A percentile compares a stretch with the other conserved stretches of the same genome.
These are phyloP conservation scores for Aspergillus panamensis DNA, from an alignment of 495 filamentous ascomycete genomes.

Conservation along the genomic window DNA sequence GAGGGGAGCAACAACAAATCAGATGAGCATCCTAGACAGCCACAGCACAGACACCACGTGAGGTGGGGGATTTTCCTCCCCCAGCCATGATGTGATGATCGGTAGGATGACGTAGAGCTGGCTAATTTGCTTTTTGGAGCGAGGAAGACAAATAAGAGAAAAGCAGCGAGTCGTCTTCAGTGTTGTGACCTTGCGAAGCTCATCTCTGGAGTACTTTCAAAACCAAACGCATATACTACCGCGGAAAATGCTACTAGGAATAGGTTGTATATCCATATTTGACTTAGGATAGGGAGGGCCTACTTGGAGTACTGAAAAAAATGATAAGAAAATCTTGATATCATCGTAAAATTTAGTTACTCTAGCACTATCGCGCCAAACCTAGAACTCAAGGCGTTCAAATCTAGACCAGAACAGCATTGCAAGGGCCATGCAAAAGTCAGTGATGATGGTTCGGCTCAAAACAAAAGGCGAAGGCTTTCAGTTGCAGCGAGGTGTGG, in stretches of 20 bases:
- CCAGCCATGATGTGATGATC: not conserved
- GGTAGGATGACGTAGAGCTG: slow-evolving; percentile 1
- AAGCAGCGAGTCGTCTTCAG: not conserved
- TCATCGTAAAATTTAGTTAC: not conserved
- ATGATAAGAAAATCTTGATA: not conserved
- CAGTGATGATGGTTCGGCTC: not conserved
- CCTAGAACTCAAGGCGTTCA: not conserved
- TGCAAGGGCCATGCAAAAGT: not conserved
- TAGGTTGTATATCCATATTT: too few species aligned
- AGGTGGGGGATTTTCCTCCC: not conserved
- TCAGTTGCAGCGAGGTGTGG: not conserved
- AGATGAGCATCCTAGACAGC: not conserved
- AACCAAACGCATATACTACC: too few species aligned
- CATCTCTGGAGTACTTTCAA: too few species aligned
- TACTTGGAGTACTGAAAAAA: too few species aligned
- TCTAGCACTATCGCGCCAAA: not conserved
- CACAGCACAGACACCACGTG: not conserved
- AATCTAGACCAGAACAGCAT: not conserved
- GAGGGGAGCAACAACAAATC: slow-evolving; percentile 8
- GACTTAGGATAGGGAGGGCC: too few species aligned
- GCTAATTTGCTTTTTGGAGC: not conserved
- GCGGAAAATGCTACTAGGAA: too few species aligned
- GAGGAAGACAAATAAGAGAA: not conserved
- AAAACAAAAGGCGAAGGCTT: not conserved
- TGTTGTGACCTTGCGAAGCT: too few species aligned